Percentiles rank a stretch among this genome's conserved stretches.
phyloP scores from a whole-genome alignment of 176 grass and related monocot species.

The Leersia perrieri region DNA sequence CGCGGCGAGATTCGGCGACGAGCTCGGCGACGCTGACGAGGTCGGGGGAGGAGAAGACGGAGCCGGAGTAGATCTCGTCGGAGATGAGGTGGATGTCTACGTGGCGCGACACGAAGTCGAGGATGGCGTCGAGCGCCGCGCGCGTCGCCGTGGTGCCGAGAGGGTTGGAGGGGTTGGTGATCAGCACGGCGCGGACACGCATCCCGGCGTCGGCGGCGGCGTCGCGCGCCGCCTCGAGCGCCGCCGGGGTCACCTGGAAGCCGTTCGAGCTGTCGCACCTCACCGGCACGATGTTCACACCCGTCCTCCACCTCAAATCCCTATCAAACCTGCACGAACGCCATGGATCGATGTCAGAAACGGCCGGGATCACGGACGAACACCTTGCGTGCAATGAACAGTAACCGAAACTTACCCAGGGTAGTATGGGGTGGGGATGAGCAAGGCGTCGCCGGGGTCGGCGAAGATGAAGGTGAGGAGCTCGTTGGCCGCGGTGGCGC shows the following conservation, averaged over 20 bases:
- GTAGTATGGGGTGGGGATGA: constrained; percentile 87
- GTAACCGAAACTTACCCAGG: constrained; percentile 60
- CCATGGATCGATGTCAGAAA: too few species aligned
- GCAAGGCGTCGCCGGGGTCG: constrained; percentile 69
- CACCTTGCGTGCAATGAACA: constrained; percentile 22
- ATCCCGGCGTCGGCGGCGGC: constrained; percentile 38
- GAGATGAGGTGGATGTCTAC: constrained; percentile 94
- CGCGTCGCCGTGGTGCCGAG: constrained; percentile 53
- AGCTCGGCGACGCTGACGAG: constrained; percentile 79
- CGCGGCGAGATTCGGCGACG: constrained; percentile 43
- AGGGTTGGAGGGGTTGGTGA: constrained; percentile 91
- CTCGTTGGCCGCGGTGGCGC: constrained; percentile 85
- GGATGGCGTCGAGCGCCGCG: constrained; percentile 39
- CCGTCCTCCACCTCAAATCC: constrained; percentile 80
- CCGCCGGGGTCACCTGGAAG: constrained; percentile 60
- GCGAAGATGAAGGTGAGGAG: constrained; percentile 75
- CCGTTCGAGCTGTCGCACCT: constrained; percentile 69
- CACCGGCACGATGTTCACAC: constrained; percentile 80
- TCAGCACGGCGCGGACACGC: constrained; percentile 52
- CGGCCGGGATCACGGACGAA: too few species aligned
- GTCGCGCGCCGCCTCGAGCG: constrained; percentile 55
- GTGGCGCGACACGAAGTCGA: constrained; percentile 53
- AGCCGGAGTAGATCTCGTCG: constrained; percentile 94
- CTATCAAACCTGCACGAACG: constrained; percentile 57
- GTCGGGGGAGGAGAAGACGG: constrained; percentile 58